Conservation (phyloP, 345 rosid species). For the Salix caprea region DNA sequence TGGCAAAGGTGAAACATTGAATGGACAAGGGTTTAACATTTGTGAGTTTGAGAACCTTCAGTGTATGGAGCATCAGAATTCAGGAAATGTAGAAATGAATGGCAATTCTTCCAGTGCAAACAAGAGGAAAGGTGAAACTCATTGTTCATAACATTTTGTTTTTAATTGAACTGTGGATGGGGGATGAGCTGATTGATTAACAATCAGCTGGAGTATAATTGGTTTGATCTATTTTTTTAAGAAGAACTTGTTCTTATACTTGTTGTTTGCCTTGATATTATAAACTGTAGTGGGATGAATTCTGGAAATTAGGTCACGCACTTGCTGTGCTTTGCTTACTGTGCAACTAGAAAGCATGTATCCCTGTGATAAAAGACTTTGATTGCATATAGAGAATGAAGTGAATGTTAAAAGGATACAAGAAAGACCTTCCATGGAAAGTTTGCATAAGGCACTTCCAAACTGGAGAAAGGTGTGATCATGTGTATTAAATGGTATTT, state of each 20-base stretch:
- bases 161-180: not conserved
- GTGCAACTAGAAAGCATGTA: not conserved
- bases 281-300: not conserved
- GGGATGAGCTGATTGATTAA: not conserved
- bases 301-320: not conserved
- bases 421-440: not conserved
- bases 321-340: not conserved
- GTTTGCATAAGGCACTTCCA: not conserved
- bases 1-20: constrained; percentile 32
- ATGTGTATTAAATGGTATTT: not conserved
- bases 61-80: constrained; percentile 57
- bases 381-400: not conserved
- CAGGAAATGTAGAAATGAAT: constrained; percentile 33
- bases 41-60: constrained; percentile 70
- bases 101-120: constrained; percentile 42
- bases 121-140: constrained; percentile 68
- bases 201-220: not conserved
- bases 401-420: not conserved
- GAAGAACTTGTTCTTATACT: not conserved
- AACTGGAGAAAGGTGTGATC: not conserved
- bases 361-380: not conserved
- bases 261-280: not conserved
- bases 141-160: not conserved
- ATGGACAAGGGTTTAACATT: constrained; percentile 46
- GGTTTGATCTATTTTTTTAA: not conserved